A percentile compares a stretch with the other conserved stretches of the same genome.
Evolutionary conservation across 768 basidiomycete species (phyloP).

Genomic region (Panus rudis): DNA sequence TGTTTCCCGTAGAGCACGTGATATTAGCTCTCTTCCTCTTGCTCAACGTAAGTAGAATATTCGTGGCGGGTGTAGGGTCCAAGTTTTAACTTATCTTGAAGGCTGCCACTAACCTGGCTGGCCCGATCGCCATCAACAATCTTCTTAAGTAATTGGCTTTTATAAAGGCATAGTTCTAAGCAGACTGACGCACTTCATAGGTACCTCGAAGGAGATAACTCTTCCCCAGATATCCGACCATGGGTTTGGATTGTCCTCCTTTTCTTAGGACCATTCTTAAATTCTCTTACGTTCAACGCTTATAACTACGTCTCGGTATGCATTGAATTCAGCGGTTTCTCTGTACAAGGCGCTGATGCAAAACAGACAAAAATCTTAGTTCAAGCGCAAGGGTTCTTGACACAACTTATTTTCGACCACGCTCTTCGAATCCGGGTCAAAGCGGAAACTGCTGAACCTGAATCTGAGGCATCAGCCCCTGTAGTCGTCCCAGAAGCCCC

Average conservation of each 20-base stretch:
- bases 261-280: conserved; percentile 39
- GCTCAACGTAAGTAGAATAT: background rate
- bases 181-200: conserved; percentile 22
- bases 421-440: conserved; percentile 21
- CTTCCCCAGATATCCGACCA: conserved; percentile 43
- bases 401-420: conserved; percentile 9
- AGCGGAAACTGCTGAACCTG: conserved; percentile 22
- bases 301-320: conserved; percentile 37
- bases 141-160: conserved; percentile 4
- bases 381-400: conserved; percentile 23
- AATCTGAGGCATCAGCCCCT: background rate
- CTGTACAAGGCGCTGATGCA: background rate
- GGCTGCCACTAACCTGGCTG: background rate
- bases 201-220: conserved; percentile 51
- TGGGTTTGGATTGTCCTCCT: conserved; percentile 63
- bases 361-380: conserved; percentile 29
- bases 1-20: background rate
- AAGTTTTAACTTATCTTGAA: background rate
- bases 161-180: background rate
- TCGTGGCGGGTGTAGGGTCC: background rate
- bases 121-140: conserved; percentile 7
- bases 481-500: background rate
- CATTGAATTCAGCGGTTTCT: background rate
- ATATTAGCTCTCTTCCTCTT: background rate
- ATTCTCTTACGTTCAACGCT: conserved; percentile 41